Evolutionary conservation across 495 filamentous ascomycete genomes (phyloP).

Genomic region (Aspergillus taichungensis): DNA sequence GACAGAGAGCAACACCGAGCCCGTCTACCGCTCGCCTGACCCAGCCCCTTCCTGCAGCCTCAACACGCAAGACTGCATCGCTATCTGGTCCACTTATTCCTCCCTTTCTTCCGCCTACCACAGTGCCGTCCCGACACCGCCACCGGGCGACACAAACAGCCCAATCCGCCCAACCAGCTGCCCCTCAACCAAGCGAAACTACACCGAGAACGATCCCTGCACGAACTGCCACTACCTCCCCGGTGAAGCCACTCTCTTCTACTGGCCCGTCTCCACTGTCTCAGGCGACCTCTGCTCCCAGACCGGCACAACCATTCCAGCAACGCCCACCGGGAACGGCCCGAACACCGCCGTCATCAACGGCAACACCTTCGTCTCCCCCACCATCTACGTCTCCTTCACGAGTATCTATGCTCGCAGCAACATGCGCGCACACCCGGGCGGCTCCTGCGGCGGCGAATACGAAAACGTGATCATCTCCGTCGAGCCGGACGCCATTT

Average conservation of each 20-base stretch:
- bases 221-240: constrained; percentile 17
- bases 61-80: constrained; percentile 12
- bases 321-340: constrained; percentile 6
- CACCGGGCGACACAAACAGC: constrained; percentile 14
- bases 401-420: constrained; percentile 18
- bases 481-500: constrained; percentile 6
- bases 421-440: constrained; percentile 12
- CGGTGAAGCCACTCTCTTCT: constrained; percentile 20
- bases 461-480: constrained; percentile 14
- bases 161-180: constrained; percentile 12
- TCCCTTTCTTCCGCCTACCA: constrained; percentile 7
- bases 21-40: constrained; percentile 10
- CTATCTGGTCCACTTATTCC: constrained; percentile 17
- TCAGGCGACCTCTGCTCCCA: constrained; percentile 17
- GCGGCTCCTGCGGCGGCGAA: constrained; percentile 13
- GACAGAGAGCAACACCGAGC: background rate
- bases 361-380: constrained; percentile 16
- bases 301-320: constrained; percentile 15
- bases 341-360: constrained; percentile 17
- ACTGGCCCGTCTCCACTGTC: constrained; percentile 18
- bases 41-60: constrained; percentile 8
- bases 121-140: constrained; percentile 1
- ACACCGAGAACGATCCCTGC: constrained; percentile 15
- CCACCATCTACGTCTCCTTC: constrained; percentile 19
- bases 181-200: constrained; percentile 4